phyloP scores from a whole-genome alignment of 2,329 filamentous ascomycete species.

The Teratosphaeria epicoccoides region DNA sequence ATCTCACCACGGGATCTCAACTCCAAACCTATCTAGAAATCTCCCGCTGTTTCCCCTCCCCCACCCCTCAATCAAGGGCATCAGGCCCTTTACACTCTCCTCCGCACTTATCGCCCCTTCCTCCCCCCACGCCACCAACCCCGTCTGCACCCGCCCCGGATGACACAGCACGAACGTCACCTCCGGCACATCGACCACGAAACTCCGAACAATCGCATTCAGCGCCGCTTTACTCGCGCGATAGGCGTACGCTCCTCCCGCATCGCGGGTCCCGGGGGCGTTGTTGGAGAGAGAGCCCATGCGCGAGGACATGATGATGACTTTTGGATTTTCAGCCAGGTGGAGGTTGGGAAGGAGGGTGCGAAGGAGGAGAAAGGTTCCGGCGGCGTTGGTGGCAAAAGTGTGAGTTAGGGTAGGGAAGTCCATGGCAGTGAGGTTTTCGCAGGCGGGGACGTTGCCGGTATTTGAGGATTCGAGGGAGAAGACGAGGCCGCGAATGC shows the following conservation, averaged over 20 bases:
- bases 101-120: conserved; percentile 34
- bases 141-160: conserved; percentile 37
- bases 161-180: conserved; percentile 34
- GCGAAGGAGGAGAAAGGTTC: conserved; percentile 31
- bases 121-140: conserved; percentile 34
- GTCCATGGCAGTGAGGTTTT: conserved; percentile 33
- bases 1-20: conserved; percentile 32
- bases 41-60: conserved; percentile 26
- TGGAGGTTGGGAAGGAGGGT: conserved; percentile 28
- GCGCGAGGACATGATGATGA: conserved; percentile 34
- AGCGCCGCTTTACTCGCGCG: conserved; percentile 38
- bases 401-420: conserved; percentile 28
- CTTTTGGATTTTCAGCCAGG: conserved; percentile 18
- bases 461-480: conserved; percentile 15
- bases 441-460: conserved; percentile 30
- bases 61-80: conserved; percentile 29
- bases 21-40: conserved; percentile 36
- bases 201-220: conserved; percentile 36
- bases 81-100: conserved; percentile 31
- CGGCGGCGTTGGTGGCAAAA: conserved; percentile 33
- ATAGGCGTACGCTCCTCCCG: conserved; percentile 37
- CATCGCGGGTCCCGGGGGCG: conserved; percentile 11
- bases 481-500: conserved; percentile 35
- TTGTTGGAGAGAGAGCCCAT: conserved; percentile 37
- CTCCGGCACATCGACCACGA: conserved; percentile 34